Percentiles rank a stretch among this genome's conserved stretches.
These are phyloP conservation scores for Corynespora cassiicola DNA, from an alignment of 2,329 filamentous ascomycete species.

Conservation along the genomic window DNA sequence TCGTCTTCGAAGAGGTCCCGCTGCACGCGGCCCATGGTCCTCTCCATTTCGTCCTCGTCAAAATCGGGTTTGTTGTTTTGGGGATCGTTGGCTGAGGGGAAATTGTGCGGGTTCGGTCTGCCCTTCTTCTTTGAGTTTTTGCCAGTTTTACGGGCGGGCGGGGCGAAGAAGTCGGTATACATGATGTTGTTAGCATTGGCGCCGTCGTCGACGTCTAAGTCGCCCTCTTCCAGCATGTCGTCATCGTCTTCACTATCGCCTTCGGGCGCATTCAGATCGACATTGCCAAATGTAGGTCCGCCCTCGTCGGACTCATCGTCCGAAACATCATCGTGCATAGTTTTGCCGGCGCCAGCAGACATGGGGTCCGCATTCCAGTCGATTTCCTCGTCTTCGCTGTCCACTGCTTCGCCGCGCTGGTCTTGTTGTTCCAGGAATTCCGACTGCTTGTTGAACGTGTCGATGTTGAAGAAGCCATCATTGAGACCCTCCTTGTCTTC, in stretches of 20 bases:
- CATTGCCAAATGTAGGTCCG: slow-evolving; percentile 83
- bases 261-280: slow-evolving; percentile 74
- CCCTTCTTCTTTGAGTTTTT: slow-evolving; percentile 64
- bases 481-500: slow-evolving; percentile 86
- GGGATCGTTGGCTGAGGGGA: slow-evolving; percentile 40
- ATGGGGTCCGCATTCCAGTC: slow-evolving; percentile 87
- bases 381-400: slow-evolving; percentile 78
- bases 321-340: slow-evolving; percentile 50
- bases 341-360: slow-evolving; percentile 40
- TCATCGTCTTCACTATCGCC: slow-evolving; percentile 72
- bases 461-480: slow-evolving; percentile 97
- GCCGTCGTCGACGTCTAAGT: slow-evolving; percentile 59
- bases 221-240: slow-evolving; percentile 62
- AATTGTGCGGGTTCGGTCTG: slow-evolving; percentile 62
- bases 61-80: slow-evolving; percentile 50
- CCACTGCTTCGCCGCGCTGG: slow-evolving; percentile 75
- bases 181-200: slow-evolving; percentile 86
- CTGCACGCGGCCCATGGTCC: slow-evolving; percentile 85
- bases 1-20: slow-evolving; percentile 85
- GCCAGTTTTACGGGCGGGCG: slow-evolving; percentile 74
- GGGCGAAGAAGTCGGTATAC: slow-evolving; percentile 93
- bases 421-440: slow-evolving; percentile 90
- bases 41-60: slow-evolving; percentile 71
- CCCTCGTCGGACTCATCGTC: slow-evolving; percentile 71
- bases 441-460: slow-evolving; percentile 94